Conservation (phyloP, 1,284 basidiomycete species). For the Xerocomus tenax region DNA sequence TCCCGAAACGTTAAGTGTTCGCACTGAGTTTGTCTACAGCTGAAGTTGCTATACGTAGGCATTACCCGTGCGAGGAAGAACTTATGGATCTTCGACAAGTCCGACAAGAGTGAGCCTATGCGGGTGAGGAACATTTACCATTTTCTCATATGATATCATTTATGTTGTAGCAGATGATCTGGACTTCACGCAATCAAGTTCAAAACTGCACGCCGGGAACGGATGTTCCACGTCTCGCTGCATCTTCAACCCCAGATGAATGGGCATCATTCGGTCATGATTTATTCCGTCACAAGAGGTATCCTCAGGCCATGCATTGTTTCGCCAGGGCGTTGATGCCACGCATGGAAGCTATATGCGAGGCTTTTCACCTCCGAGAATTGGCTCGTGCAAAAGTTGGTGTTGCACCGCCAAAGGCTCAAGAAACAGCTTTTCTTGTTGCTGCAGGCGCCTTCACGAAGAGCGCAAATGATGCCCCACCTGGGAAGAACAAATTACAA, state of each 20-base stretch:
- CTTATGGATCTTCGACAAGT: slow-evolving; percentile 59
- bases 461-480: slow-evolving; percentile 33
- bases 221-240: slow-evolving; percentile 43
- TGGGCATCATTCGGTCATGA: slow-evolving; percentile 48
- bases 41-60: slow-evolving; percentile 64
- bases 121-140: slow-evolving; percentile 33
- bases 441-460: slow-evolving; percentile 45
- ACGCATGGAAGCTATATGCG: slow-evolving; percentile 40
- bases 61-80: slow-evolving; percentile 61
- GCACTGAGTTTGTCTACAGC: slow-evolving; percentile 29
- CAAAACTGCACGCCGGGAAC: slow-evolving; percentile 38
- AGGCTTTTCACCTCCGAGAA: slow-evolving; percentile 41
- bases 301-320: slow-evolving; percentile 52
- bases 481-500: slow-evolving; percentile 24
- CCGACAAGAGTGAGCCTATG: slow-evolving; percentile 50
- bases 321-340: slow-evolving; percentile 46
- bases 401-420: slow-evolving; percentile 16
- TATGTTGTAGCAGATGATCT: slow-evolving; percentile 38
- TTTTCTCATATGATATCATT: background rate
- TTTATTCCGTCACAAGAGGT: slow-evolving; percentile 51
- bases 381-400: slow-evolving; percentile 30
- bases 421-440: slow-evolving; percentile 34
- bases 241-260: slow-evolving; percentile 41
- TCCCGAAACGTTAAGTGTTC: background rate
- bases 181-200: slow-evolving; percentile 39